Evolutionary conservation across 2,329 filamentous ascomycete genomes (phyloP).

Genomic region (Rhynchosporium agropyri): DNA sequence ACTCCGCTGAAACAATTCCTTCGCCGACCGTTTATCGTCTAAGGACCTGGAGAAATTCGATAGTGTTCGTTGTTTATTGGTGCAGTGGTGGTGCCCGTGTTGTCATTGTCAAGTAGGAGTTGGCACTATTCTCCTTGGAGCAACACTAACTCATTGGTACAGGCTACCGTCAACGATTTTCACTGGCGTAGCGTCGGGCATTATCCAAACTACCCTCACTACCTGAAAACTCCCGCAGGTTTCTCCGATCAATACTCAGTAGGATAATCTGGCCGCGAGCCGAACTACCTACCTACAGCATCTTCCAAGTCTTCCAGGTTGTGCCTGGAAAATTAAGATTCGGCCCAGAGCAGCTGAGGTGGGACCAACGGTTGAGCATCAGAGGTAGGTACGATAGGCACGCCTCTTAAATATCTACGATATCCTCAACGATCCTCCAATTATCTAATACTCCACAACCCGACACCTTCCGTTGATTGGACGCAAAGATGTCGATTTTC

Average conservation of each 20-base stretch:
- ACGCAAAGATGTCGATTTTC: conserved; percentile 58
- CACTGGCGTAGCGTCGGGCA: conserved; percentile 7
- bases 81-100: background rate
- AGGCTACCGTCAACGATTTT: conserved; percentile 12
- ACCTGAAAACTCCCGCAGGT: background rate
- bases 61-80: background rate
- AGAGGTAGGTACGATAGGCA: conserved; percentile 1
- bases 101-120: conserved; percentile 8
- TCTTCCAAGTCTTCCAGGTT: conserved; percentile 1
- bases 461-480: background rate
- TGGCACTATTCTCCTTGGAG: conserved; percentile 2
- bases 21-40: background rate
- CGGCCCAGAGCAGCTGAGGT: conserved; percentile 4
- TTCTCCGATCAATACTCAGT: conserved; percentile 1
- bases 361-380: conserved; percentile 3
- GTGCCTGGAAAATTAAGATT: background rate
- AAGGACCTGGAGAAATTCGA: background rate
- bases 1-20: too few relatives aligned
- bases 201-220: conserved; percentile 1
- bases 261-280: background rate
- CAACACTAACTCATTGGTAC: conserved; percentile 4
- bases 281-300: background rate
- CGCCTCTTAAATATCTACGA: conserved; percentile 4
- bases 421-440: background rate
- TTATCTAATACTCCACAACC: background rate